These are phyloP conservation scores for Vaccinium corymbosum DNA, from an alignment of 148 eudicot genomes.

Conservation along the genomic window DNA sequence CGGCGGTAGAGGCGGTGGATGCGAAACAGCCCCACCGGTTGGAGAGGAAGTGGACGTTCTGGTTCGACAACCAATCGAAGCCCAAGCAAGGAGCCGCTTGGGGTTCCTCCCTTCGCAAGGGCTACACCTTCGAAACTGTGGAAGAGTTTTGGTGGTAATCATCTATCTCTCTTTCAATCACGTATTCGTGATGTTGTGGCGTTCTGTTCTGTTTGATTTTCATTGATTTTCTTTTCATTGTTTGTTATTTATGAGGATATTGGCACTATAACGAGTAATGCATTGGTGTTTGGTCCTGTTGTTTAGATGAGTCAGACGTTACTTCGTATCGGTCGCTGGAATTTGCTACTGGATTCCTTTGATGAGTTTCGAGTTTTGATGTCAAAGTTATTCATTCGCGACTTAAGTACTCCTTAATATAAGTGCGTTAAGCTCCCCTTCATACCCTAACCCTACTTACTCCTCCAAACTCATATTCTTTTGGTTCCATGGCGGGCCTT, in stretches of 20 bases:
- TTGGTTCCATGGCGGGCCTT: no score
- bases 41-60: slow-evolving; percentile 88
- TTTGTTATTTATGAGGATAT: neutral
- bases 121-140: slow-evolving; percentile 76
- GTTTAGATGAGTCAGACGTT: neutral
- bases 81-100: slow-evolving; percentile 93
- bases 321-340: neutral
- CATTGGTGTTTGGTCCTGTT: neutral
- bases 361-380: neutral
- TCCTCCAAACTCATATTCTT: no score
- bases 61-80: slow-evolving; percentile 83
- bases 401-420: neutral
- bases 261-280: neutral
- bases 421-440: no score
- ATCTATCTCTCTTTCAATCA: neutral
- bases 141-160: slow-evolving; percentile 95
- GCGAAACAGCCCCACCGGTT: slow-evolving; percentile 54
- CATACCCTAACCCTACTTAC: no score
- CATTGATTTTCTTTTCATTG: neutral
- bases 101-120: slow-evolving; percentile 71
- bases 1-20: slow-evolving; percentile 23
- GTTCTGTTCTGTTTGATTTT: neutral
- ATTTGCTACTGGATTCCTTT: neutral
- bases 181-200: neutral
- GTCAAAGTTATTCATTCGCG: neutral